Conservation (phyloP, 805 yeast species). For the Metschnikowia noctiluminum region DNA sequence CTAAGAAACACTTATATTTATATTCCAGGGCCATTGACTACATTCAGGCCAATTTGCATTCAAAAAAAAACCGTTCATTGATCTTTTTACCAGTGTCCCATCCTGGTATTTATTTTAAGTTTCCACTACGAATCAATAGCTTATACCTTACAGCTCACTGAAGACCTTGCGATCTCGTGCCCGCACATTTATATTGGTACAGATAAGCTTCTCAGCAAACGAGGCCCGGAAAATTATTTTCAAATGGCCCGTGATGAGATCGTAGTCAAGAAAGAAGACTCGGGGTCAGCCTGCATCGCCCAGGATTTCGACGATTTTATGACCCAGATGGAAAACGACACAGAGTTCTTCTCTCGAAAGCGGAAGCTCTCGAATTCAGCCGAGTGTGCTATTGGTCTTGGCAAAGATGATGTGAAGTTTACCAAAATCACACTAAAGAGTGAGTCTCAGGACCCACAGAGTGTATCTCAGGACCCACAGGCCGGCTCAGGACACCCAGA, state of each 20-base stretch:
- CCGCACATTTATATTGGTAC: background rate
- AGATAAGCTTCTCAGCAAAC: too few species aligned
- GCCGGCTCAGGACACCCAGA: background rate
- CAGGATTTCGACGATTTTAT: slow-evolving; percentile 13
- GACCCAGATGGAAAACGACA: slow-evolving; percentile 11
- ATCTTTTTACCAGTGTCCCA: too few species aligned
- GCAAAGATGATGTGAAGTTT: background rate
- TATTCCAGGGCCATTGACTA: background rate
- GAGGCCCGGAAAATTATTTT: background rate
- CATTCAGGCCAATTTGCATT: background rate
- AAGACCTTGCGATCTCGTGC: background rate
- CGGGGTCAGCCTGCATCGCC: background rate
- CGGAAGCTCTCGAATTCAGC: slow-evolving; percentile 4
- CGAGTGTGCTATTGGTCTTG: slow-evolving; percentile 1
- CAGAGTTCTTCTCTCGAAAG: slow-evolving; percentile 2
- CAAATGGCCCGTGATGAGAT: slow-evolving; percentile 1
- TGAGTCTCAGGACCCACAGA: background rate
- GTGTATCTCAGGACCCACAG: background rate
- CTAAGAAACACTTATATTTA: background rate
- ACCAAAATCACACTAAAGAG: too few species aligned
- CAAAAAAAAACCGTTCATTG: too few species aligned
- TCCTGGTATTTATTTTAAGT: too few species aligned
- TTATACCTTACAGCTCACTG: too few species aligned
- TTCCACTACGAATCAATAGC: too few species aligned
- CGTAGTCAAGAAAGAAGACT: background rate